Conservation (phyloP, 495 filamentous ascomycete species). For the Aspergillus coremiiformis region DNA sequence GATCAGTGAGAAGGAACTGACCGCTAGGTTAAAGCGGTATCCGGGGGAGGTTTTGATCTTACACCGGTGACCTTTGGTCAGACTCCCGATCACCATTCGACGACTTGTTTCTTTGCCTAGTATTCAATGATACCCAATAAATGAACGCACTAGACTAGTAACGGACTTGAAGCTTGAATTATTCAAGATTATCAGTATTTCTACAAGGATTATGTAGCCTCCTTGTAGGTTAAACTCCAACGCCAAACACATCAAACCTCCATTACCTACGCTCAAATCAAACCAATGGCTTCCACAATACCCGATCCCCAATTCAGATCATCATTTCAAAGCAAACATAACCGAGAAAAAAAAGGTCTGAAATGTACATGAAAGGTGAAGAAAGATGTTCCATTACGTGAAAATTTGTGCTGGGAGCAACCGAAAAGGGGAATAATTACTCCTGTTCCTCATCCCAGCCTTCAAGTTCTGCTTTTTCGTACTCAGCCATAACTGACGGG, state of each 20-base stretch:
- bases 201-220: background rate
- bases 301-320: background rate
- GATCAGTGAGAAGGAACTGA: conserved; percentile 50
- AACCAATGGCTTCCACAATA: background rate
- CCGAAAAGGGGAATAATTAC: conserved; percentile 14
- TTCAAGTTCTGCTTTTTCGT: conserved; percentile 64
- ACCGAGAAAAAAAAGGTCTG: conserved; percentile 1
- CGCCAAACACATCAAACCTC: conserved; percentile 1
- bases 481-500: conserved; percentile 44
- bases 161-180: background rate
- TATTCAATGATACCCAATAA: conserved; percentile 2
- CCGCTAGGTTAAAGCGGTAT: conserved; percentile 42
- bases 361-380: conserved; percentile 5
- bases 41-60: conserved; percentile 47
- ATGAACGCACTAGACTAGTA: background rate
- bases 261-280: background rate
- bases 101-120: background rate
- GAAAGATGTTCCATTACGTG: background rate
- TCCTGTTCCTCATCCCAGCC: conserved; percentile 68
- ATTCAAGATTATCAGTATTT: background rate
- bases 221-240: background rate
- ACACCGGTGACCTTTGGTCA: conserved; percentile 40
- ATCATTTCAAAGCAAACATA: background rate
- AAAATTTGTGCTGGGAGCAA: background rate
- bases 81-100: too few species aligned